Conservation (phyloP, 192 early-diverging fungal genomes). For the Rhizoclosmatium sp. region DNA sequence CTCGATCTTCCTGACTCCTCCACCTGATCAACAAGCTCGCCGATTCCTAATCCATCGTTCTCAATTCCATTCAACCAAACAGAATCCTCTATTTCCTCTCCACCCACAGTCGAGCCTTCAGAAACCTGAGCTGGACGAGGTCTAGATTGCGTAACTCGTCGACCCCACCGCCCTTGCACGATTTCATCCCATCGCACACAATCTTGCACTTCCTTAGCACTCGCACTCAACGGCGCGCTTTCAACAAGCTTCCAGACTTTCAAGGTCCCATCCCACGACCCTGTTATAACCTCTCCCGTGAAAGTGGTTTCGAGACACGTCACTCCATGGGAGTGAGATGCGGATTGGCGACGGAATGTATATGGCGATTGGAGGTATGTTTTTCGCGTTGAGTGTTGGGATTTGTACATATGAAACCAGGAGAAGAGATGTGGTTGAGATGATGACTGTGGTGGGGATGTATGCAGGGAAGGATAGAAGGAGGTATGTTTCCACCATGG, state of each 20-base stretch:
- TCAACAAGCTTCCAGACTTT: slow-evolving; percentile 26
- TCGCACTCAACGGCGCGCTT: neutral
- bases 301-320: slow-evolving; percentile 3
- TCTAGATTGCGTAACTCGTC: neutral
- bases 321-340: slow-evolving; percentile 17
- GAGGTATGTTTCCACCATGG: slow-evolving; percentile 10
- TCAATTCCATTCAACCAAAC: slow-evolving; percentile 23
- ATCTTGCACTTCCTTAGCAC: neutral
- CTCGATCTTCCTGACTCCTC: no score
- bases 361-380: slow-evolving; percentile 28
- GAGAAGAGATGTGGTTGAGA: neutral
- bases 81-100: slow-evolving; percentile 22
- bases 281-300: slow-evolving; percentile 6
- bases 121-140: neutral
- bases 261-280: slow-evolving; percentile 21
- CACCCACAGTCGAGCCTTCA: neutral
- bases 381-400: slow-evolving; percentile 2
- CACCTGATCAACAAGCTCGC: slow-evolving; percentile 9
- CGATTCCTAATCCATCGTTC: slow-evolving; percentile 23
- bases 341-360: slow-evolving; percentile 7
- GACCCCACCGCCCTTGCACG: neutral
- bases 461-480: neutral
- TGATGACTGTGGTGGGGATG: neutral
- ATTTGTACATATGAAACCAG: slow-evolving; percentile 19
- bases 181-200: neutral